Conservation (phyloP, 2,329 filamentous ascomycete genomes). For the Fusarium staphyleae region DNA sequence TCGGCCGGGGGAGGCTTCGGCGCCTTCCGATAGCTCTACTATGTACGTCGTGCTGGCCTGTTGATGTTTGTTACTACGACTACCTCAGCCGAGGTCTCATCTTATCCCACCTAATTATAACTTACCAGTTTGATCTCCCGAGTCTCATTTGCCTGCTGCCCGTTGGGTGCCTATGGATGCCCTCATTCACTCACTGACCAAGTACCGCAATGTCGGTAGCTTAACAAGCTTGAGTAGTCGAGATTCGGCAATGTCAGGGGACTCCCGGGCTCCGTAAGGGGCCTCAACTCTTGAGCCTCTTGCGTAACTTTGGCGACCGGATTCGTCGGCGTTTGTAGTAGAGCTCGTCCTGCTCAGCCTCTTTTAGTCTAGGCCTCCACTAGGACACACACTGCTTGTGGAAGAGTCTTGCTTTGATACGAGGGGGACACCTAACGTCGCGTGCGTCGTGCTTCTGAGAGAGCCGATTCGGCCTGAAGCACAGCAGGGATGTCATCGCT, state of each 20-base stretch:
- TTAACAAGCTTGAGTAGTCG: neutral
- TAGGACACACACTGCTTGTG: neutral
- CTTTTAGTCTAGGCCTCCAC: conserved; percentile 8
- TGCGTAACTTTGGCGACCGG: conserved; percentile 20
- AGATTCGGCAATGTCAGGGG: conserved; percentile 9
- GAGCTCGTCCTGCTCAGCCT: conserved; percentile 30
- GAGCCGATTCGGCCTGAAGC: conserved; percentile 26
- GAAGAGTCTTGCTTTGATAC: neutral
- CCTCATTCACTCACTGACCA: neutral
- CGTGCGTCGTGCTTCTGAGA: conserved; percentile 15
- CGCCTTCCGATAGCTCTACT: conserved; percentile 12
- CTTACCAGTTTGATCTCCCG: neutral
- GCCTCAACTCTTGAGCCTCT: conserved; percentile 20
- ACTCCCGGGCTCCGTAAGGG: conserved; percentile 4
- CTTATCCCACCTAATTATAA: conserved; percentile 10
- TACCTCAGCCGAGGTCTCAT: conserved; percentile 32
- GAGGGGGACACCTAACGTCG: conserved; percentile 18
- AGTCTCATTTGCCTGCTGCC: conserved; percentile 36
- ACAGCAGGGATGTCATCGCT: conserved; percentile 2
- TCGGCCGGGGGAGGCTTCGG: conserved; percentile 13
- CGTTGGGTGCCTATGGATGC: conserved; percentile 35
- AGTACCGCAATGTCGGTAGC: neutral
- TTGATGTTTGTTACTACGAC: conserved; percentile 20
- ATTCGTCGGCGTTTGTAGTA: conserved; percentile 34
- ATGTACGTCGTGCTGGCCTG: conserved; percentile 13